Evolutionary conservation across 805 yeast species (phyloP), one percentile per base, ranked within the genome.

Genomic region (Cyberlindnera nakhonratchasimensis): DNA sequence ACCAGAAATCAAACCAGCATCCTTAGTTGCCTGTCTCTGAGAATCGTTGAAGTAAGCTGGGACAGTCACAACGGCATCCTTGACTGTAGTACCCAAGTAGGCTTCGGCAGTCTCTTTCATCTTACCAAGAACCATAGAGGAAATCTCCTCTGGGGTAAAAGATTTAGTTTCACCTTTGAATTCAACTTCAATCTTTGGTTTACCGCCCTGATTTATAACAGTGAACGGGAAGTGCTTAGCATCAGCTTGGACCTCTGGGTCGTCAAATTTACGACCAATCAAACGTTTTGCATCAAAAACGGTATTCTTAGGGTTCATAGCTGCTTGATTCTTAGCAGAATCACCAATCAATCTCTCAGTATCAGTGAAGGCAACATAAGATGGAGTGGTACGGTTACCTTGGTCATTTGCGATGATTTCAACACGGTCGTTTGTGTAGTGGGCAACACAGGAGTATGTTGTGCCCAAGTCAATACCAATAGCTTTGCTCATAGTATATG

Each of bases 21-120:
- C 96, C 77, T 89, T 90, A 62, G 97, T 89, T 48, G 96, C 97
- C 73, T 90, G 96, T 76, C 96, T 86, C 74, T 90, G 97, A 43
- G 97, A 88, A 69, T 89, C 96, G 71, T 90, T 90, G 78, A 89
- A 89, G 74, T 89, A 89, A 47, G 97, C 97, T 41, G 97, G 96
- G 53, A 89, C 97, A 39, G 97, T 90, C 60, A 85, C 82, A 25
- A 86, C 93, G 4, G 93, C 93, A 53, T 80, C 82, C 46, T 74
- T 74, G 16, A 82, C 73, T 18, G 69, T 58, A 47, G 66, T 64
- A 50, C 73, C 72, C 29, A 81, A 57, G 57, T 78, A 78, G 14
- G 72, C 62, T 59, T 79, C 82, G 16, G 91, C 89, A 32, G 78
- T 70, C 48, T 69, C 72, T 62, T 74, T 81, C 85, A 83, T 79